phyloP scores from a whole-genome alignment of 2,329 filamentous ascomycete species.

The Aspergillus sergii region DNA sequence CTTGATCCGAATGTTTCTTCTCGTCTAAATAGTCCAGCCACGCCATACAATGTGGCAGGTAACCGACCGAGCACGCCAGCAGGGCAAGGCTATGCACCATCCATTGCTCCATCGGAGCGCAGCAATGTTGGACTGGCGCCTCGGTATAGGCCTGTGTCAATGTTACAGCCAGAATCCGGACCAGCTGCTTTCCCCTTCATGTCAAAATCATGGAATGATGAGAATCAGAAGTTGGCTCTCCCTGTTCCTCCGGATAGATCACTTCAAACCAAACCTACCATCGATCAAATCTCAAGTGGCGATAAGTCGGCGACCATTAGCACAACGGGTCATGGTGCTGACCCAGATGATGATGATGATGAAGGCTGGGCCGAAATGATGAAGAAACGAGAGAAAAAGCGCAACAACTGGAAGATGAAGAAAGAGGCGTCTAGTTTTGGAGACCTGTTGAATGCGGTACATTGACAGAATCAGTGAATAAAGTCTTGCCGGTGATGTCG shows the following conservation, averaged over 20 bases:
- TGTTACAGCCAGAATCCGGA: slow-evolving; percentile 49
- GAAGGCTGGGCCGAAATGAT: slow-evolving; percentile 55
- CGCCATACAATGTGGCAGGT: slow-evolving; percentile 34
- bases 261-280: slow-evolving; percentile 31
- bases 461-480: slow-evolving; percentile 27
- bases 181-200: slow-evolving; percentile 36
- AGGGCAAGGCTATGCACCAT: slow-evolving; percentile 70
- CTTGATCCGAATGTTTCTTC: slow-evolving; percentile 63
- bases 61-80: slow-evolving; percentile 27
- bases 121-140: slow-evolving; percentile 90
- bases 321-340: slow-evolving; percentile 21
- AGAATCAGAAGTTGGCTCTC: slow-evolving; percentile 33
- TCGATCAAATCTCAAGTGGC: slow-evolving; percentile 32
- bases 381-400: slow-evolving; percentile 53
- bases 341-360: slow-evolving; percentile 51
- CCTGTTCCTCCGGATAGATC: slow-evolving; percentile 24
- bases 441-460: slow-evolving; percentile 41
- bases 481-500: slow-evolving; percentile 10
- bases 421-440: slow-evolving; percentile 39
- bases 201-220: slow-evolving; percentile 41
- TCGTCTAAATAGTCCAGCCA: slow-evolving; percentile 40
- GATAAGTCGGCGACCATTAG: slow-evolving; percentile 20
- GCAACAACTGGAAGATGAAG: slow-evolving; percentile 50
- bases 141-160: slow-evolving; percentile 87
- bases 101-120: slow-evolving; percentile 92